These are phyloP conservation scores for Penicillium salamii DNA, from an alignment of 495 filamentous ascomycete species.

Conservation along the genomic window DNA sequence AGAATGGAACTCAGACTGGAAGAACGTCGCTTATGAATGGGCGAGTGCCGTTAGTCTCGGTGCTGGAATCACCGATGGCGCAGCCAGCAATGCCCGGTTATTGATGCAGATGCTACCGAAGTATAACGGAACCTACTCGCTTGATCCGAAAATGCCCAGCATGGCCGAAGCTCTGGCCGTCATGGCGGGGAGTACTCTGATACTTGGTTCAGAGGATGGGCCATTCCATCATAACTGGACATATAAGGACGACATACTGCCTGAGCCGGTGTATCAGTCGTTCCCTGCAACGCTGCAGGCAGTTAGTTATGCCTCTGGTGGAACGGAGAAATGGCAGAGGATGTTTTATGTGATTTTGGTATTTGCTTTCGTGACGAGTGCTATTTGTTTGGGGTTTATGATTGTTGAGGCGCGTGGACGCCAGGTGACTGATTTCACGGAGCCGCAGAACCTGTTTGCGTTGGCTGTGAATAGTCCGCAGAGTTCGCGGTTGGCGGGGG, in stretches of 20 bases:
- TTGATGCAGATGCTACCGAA: constrained; percentile 52
- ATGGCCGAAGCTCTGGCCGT: constrained; percentile 67
- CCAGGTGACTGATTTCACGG: constrained; percentile 71
- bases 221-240: constrained; percentile 60
- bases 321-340: constrained; percentile 52
- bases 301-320: constrained; percentile 62
- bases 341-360: constrained; percentile 63
- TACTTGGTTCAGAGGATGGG: constrained; percentile 48
- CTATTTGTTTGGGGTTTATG: constrained; percentile 58
- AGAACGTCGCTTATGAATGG: constrained; percentile 57
- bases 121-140: constrained; percentile 8
- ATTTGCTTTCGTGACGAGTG: constrained; percentile 60
- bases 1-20: constrained; percentile 50
- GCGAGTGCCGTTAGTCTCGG: constrained; percentile 54
- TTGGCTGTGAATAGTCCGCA: constrained; percentile 67
- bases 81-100: constrained; percentile 60
- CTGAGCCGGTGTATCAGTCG: constrained; percentile 37
- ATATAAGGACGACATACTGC: constrained; percentile 38
- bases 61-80: constrained; percentile 54
- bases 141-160: constrained; percentile 51
- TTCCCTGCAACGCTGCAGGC: constrained; percentile 57
- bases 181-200: constrained; percentile 60
- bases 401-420: constrained; percentile 44
- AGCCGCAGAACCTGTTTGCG: constrained; percentile 69
- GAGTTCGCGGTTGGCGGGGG: constrained; percentile 50